A percentile compares a stretch with the other conserved stretches of the same genome.
phyloP scores from a whole-genome alignment of 345 rosid genomes.

The Populus simonii region DNA sequence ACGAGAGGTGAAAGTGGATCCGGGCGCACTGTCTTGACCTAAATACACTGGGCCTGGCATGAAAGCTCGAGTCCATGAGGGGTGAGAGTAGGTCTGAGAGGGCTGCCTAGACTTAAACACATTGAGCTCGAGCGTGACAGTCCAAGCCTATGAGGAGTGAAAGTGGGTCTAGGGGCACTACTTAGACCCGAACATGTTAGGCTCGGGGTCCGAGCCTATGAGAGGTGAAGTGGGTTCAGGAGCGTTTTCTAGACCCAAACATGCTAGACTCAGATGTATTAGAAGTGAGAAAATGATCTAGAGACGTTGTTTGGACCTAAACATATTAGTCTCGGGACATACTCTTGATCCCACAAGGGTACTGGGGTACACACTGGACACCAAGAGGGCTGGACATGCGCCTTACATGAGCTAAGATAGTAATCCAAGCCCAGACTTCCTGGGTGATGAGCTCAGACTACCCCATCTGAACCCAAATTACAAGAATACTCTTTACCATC shows the following conservation, averaged over 20 bases:
- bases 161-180: rapidly evolving
- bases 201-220: too few relatives aligned
- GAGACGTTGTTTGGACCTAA: rapidly evolving
- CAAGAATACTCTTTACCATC: too few relatives aligned
- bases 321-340: rapidly evolving
- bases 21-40: rapidly evolving
- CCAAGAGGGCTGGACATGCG: rapidly evolving
- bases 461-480: rapidly evolving
- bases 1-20: too few relatives aligned
- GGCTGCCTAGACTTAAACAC: too few relatives aligned
- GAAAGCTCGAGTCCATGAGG: too few relatives aligned
- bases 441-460: rapidly evolving
- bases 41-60: too few relatives aligned
- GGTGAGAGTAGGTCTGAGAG: too few relatives aligned
- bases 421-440: rapidly evolving
- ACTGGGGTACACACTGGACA: rapidly evolving
- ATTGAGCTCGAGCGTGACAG: too few relatives aligned
- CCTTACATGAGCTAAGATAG: too few relatives aligned
- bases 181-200: too few relatives aligned
- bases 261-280: too few relatives aligned
- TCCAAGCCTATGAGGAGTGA: too few relatives aligned
- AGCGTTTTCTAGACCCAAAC: rapidly evolving
- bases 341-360: rapidly evolving
- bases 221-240: rapidly evolving
- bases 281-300: rapidly evolving